Base-by-base conservation (phyloP, 805 yeast species). In the Pichia manshurica region DNA sequence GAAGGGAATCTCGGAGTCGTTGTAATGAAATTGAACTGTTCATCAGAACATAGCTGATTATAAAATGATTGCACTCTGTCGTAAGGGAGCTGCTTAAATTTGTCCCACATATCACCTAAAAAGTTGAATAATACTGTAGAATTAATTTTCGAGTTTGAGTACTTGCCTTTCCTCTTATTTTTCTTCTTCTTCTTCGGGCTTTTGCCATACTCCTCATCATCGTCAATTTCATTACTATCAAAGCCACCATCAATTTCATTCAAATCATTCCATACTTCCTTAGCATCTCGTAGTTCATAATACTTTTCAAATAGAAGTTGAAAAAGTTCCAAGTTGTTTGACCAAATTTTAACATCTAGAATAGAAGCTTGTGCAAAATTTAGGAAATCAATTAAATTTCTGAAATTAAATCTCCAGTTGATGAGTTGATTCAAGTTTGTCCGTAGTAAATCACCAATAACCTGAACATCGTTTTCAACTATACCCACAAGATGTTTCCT, bases 341-440 rank as follows among this genome's bases (percentile, higher is more conserved):
- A 13, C 68, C 68, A 64, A n/a, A 63, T 47, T 15, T 55, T 52
- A 1, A 17, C n/a, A 13, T 56, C 56, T 10, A 57, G 35, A 37
- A 62, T 57, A 23, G 52, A 57, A 2, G 57, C 60, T 33, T 63
- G 67, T 16, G 55, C 36, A 42, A 56, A 59, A 34, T 56, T 60
- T 15, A 64, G 49, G 23, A 64, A 54, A 50, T 63, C 65, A 42
- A 63, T 53, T 16, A 63, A 46, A 17, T 49, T 56, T 34, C 56
- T 55, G 48, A 61, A 55, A 37, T 61, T 53, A 44, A 46, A 56
- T 38, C 66, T 57, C 67, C 67, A 64, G 23, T 61, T 51, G 22
- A 62, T 59, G 25, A 64, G 50, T 42, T 54, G 56, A 39, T 59
- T 58, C 36, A 64, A 51, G 49, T 57, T 61, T 15, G 46, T 42